A percentile compares a stretch with the other conserved stretches of the same genome.
phyloP scores from a whole-genome alignment of 495 filamentous ascomycete genomes.

The Neurospora sublineolata region DNA sequence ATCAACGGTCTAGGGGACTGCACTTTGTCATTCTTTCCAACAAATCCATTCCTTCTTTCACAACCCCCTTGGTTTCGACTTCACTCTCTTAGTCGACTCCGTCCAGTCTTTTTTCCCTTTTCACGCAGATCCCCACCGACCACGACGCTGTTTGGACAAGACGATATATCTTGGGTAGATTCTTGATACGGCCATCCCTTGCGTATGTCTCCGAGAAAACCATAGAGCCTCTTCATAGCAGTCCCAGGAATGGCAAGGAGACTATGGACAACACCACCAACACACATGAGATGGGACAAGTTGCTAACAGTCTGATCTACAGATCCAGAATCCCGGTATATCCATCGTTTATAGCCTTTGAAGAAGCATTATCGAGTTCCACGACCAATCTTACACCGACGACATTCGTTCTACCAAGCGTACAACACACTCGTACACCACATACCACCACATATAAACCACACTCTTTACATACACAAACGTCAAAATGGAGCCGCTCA shows the following conservation, averaged over 20 bases:
- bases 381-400: not conserved
- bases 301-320: not conserved
- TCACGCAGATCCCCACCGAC: slow-evolving; percentile 17
- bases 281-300: not conserved
- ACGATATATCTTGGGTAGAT: not conserved
- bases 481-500: slow-evolving; percentile 37
- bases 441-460: not conserved
- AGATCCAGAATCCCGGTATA: not conserved
- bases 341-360: not conserved
- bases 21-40: slow-evolving; percentile 15
- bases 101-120: slow-evolving; percentile 36
- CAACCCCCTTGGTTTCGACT: slow-evolving; percentile 43
- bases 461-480: slow-evolving; percentile 1
- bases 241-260: not conserved
- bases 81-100: slow-evolving; percentile 65
- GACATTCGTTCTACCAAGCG: not conserved
- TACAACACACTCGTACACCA: not conserved
- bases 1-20: slow-evolving; percentile 10
- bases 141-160: not conserved
- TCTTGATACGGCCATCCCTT: slow-evolving; percentile 16
- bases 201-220: slow-evolving; percentile 9
- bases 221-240: not conserved
- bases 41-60: slow-evolving; percentile 20
- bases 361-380: not conserved
- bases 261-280: not conserved